Conservation (phyloP, 768 basidiomycete species). For the Hericium alpestre region DNA sequence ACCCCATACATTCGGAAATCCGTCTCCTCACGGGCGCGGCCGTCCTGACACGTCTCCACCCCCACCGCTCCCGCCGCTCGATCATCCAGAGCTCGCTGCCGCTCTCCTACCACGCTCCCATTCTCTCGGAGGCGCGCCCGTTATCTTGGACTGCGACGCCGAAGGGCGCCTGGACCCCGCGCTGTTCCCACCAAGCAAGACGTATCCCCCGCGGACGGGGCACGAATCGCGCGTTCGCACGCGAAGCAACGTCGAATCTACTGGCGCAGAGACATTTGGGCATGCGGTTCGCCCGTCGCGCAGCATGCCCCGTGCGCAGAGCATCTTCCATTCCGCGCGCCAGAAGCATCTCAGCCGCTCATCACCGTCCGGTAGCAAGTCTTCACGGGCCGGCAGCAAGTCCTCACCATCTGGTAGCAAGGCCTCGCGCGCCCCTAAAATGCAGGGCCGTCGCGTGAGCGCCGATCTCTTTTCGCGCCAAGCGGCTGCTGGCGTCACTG, state of each 20-base stretch:
- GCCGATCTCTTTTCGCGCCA: slow-evolving; percentile 48
- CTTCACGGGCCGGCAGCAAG: too few species aligned
- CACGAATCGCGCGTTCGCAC: background rate
- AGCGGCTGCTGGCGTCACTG: slow-evolving; percentile 26
- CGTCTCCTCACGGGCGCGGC: slow-evolving; percentile 22
- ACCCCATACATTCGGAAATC: slow-evolving; percentile 31
- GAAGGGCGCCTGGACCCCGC: background rate
- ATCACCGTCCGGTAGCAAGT: too few species aligned
- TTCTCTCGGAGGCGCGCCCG: background rate
- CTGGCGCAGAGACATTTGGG: slow-evolving; percentile 10
- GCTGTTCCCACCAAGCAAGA: slow-evolving; percentile 3
- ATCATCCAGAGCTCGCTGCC: slow-evolving; percentile 26
- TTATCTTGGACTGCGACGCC: background rate
- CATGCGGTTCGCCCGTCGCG: slow-evolving; percentile 19
- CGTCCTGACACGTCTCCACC: slow-evolving; percentile 29
- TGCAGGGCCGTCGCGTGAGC: slow-evolving; percentile 31
- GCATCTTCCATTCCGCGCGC: slow-evolving; percentile 11
- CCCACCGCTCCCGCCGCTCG: slow-evolving; percentile 47
- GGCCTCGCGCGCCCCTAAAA: background rate
- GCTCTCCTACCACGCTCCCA: slow-evolving; percentile 14
- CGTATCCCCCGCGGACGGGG: slow-evolving; percentile 14
- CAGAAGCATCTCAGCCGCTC: too few species aligned
- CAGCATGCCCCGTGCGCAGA: slow-evolving; percentile 19
- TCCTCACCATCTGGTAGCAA: background rate
- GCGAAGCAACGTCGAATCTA: slow-evolving; percentile 7